Evolutionary conservation across 768 basidiomycete genomes (phyloP).

Genomic region (Mycena galericulata): DNA sequence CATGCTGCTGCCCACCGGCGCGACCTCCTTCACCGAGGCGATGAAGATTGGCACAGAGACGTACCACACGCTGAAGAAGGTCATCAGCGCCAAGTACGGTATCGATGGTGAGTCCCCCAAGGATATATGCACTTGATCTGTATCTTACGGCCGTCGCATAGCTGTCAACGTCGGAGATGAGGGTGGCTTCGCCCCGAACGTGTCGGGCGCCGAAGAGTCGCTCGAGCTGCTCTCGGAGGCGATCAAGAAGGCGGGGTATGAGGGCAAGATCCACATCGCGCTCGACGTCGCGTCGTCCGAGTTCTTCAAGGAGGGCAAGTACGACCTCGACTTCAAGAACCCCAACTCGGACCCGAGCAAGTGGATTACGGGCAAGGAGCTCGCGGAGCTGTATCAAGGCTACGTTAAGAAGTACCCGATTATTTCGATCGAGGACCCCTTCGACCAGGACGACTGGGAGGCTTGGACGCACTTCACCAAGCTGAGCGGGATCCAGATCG

Average conservation of each 20-base stretch:
- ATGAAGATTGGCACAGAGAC: constrained; percentile 99
- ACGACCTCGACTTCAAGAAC: constrained; percentile 99
- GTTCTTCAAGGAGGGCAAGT: constrained; percentile 99
- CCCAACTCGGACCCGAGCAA: constrained; percentile 98
- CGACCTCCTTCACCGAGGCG: constrained; percentile 91
- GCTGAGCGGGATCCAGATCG: constrained; percentile 86
- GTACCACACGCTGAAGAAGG: constrained; percentile 98
- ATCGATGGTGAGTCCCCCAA: constrained; percentile 87
- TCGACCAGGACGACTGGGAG: constrained; percentile 99
- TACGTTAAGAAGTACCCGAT: constrained; percentile 96
- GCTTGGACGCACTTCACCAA: constrained; percentile 95
- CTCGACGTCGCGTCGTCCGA: constrained; percentile 99
- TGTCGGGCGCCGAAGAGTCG: constrained; percentile 95
- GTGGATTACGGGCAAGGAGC: constrained; percentile 93
- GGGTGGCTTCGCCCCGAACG: constrained; percentile 99
- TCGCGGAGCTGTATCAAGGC: constrained; percentile 90
- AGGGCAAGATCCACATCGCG: constrained; percentile 98
- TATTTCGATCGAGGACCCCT: constrained; percentile 96
- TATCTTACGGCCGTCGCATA: constrained; percentile 45
- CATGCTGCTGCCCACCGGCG: constrained; percentile 98
- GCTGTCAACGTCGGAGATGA: constrained; percentile 99
- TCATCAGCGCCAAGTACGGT: constrained; percentile 98
- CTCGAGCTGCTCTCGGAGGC: constrained; percentile 96
- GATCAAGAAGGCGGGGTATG: constrained; percentile 98
- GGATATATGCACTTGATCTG: constrained; percentile 8